These are phyloP conservation scores for Talaromyces sp. DNA, from an alignment of 2,329 filamentous ascomycete genomes.

Conservation along the genomic window DNA sequence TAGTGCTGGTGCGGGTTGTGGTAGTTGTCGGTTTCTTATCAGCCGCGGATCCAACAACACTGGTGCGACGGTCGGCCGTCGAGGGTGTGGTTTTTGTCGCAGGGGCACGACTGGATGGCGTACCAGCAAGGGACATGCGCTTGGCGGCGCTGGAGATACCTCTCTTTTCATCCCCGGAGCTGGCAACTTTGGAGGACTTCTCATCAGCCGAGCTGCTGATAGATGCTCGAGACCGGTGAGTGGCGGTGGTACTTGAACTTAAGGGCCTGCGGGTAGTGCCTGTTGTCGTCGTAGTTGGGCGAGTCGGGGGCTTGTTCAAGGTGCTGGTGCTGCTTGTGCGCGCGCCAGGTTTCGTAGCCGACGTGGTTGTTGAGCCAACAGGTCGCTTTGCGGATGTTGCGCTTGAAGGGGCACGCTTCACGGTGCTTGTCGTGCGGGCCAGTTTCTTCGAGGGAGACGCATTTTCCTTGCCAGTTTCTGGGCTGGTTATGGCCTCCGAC, in stretches of 20 bases:
- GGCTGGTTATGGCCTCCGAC: conserved; percentile 24
- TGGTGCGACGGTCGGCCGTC: conserved; percentile 32
- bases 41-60: conserved; percentile 28
- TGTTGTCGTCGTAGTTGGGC: conserved; percentile 22
- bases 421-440: not conserved
- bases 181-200: conserved; percentile 32
- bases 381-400: conserved; percentile 32
- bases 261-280: conserved; percentile 7
- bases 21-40: conserved; percentile 26
- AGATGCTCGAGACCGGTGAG: conserved; percentile 37
- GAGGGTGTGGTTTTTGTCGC: conserved; percentile 25
- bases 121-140: conserved; percentile 39
- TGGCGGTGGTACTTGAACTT: conserved; percentile 30
- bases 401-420: conserved; percentile 22
- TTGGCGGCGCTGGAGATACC: conserved; percentile 40
- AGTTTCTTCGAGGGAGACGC: conserved; percentile 29
- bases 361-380: conserved; percentile 20
- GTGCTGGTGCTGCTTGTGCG: conserved; percentile 30
- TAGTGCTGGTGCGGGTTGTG: conserved; percentile 16
- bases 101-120: conserved; percentile 29
- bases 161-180: conserved; percentile 41
- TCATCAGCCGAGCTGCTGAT: conserved; percentile 41
- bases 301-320: conserved; percentile 41
- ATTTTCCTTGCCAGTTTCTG: conserved; percentile 30
- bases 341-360: conserved; percentile 21